Evolutionary conservation across 2,329 filamentous ascomycete genomes (phyloP), one percentile per base, ranked within the genome.

Genomic region (Xylariomycetidae sp.): DNA sequence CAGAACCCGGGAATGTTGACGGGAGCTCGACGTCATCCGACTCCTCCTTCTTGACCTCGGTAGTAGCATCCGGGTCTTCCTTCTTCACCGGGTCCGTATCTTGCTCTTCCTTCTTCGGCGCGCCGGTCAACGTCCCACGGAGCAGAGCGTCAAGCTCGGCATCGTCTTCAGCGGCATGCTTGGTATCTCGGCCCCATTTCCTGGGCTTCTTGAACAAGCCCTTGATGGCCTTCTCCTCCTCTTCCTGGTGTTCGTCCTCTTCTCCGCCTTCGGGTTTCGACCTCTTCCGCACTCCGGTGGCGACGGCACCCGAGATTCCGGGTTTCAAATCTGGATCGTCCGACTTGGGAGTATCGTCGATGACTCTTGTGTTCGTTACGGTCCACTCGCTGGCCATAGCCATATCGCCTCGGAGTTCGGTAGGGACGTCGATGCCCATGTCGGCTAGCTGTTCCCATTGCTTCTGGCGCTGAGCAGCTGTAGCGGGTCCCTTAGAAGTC

Each of bases 331-430:
- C 59, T 27, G 61, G 58, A 5, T 64, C 63, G 14, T 69, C 63
- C 45, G 19, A 47, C 57, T 41, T 44, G 15, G 44, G 45, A 11
- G 59, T 58, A 9, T 69, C 66, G 11, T 70, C 62, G 15, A 81
- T 61, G 4, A 78, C 69, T 27, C 77, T 70, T 25, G 86, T 75
- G 5, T 74, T 78, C 38, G 76, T 80, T 9, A 82, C 75, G 1
- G 87, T 79, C 90, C 90, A 98, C 33, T 94, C 85, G 19, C 92
- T 88, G 4, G 83, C 81, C 67, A 96, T 80, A 5, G 89, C 88
- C 77, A 96, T 80, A 39, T 92, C 86, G 3, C 74, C 70, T 38
- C 87, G 72, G 36, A 87, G 80, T 45, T 85, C 80, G 27, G 86
- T 80, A 1, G 92, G 92, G 34, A 97, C 76, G 29, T 80, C 77